Evolutionary conservation across 495 filamentous ascomycete genomes (phyloP).

Genomic region (Neurospora sp.): DNA sequence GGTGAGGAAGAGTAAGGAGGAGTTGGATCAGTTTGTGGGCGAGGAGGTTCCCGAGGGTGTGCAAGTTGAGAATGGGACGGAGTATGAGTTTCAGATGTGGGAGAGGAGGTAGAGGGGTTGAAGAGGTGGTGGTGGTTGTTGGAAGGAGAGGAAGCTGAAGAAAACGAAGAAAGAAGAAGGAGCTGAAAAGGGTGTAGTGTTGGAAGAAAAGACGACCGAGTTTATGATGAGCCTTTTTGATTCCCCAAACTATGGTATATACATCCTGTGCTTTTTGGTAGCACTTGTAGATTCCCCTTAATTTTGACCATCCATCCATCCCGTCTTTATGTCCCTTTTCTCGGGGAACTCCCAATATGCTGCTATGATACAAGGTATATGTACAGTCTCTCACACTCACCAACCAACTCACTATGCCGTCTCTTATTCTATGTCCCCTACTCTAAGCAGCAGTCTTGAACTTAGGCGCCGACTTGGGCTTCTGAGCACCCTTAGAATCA

Average conservation of each 20-base stretch:
- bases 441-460: neutral
- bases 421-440: neutral
- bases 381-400: neutral
- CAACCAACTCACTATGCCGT: neutral
- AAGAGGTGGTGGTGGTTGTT: neutral
- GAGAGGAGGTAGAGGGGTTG: conserved; percentile 28
- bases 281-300: neutral
- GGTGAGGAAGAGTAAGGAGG: conserved; percentile 36
- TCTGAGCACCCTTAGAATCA: neutral
- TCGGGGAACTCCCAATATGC: neutral
- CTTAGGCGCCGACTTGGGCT: neutral
- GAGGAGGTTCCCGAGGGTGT: conserved; percentile 43
- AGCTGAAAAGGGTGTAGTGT: conserved; percentile 22
- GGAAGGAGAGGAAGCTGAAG: neutral
- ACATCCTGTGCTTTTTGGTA: neutral
- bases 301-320: neutral
- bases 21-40: conserved; percentile 47
- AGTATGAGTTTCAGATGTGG: conserved; percentile 60
- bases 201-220: conserved; percentile 32
- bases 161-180: too few species aligned
- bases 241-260: neutral
- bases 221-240: neutral
- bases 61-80: conserved; percentile 46
- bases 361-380: neutral
- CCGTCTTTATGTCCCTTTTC: neutral